Conservation (phyloP, 148 eudicot species). For the Pharnaceum exiguum region DNA sequence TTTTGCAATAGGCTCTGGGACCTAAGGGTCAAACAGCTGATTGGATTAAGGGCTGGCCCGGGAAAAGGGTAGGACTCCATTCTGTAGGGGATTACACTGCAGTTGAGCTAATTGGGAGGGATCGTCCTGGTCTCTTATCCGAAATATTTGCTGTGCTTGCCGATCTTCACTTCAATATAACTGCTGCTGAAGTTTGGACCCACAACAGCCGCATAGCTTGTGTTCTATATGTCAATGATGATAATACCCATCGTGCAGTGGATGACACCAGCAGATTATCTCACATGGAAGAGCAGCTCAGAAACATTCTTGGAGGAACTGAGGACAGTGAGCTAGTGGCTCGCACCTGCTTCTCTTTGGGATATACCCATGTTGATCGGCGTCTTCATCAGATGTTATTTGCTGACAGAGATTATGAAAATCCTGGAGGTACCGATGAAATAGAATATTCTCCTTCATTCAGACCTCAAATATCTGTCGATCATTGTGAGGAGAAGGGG, state of each 20-base stretch:
- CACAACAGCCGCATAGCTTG: constrained; percentile 69
- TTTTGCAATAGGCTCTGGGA: constrained; percentile 51
- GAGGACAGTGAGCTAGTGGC: constrained; percentile 44
- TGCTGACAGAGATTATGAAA: constrained; percentile 71
- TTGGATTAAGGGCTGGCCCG: constrained; percentile 39
- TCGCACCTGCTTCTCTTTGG: constrained; percentile 47
- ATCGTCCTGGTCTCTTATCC: constrained; percentile 74
- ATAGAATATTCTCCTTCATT: constrained; percentile 22
- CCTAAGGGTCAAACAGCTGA: constrained; percentile 61
- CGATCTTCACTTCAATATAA: constrained; percentile 57
- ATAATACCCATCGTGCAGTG: constrained; percentile 38
- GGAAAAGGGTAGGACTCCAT: constrained; percentile 55
- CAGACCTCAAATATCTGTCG: constrained; percentile 42
- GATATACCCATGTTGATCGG: constrained; percentile 63
- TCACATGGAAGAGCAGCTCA: constrained; percentile 65
- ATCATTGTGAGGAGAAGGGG: constrained; percentile 64
- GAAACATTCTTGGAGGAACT: constrained; percentile 47
- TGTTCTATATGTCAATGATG: constrained; percentile 55
- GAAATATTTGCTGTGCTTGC: constrained; percentile 67
- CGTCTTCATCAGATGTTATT: constrained; percentile 81
- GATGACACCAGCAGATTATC: constrained; percentile 48
- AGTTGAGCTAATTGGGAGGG: constrained; percentile 65
- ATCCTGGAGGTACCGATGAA: constrained; percentile 17
- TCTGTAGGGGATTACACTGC: constrained; percentile 55
- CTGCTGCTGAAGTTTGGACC: constrained; percentile 80